phyloP scores from a whole-genome alignment of 768 basidiomycete genomes.

The Xanthoconium purpureum region DNA sequence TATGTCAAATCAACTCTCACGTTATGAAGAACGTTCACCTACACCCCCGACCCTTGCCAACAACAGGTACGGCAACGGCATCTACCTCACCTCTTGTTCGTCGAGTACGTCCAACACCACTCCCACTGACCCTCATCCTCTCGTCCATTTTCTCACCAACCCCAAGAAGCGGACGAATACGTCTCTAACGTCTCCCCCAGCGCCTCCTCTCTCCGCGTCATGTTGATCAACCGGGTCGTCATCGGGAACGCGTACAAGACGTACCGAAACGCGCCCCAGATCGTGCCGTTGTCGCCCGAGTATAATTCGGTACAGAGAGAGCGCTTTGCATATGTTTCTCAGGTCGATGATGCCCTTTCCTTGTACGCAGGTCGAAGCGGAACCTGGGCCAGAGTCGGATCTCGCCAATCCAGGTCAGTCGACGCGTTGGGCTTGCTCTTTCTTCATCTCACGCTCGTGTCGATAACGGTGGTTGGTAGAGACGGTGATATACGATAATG shows the following conservation, averaged over 20 bases:
- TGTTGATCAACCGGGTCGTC: slow-evolving; percentile 10
- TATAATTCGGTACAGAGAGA: slow-evolving; percentile 8
- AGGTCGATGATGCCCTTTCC: not conserved
- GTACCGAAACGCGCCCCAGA: slow-evolving; percentile 9
- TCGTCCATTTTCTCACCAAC: slow-evolving; percentile 3
- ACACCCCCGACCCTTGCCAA: not conserved
- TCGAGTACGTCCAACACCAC: slow-evolving; percentile 9
- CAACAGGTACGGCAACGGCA: slow-evolving; percentile 12
- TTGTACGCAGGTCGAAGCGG: slow-evolving; percentile 9
- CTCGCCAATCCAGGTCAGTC: slow-evolving; percentile 11
- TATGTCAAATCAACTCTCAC: not conserved
- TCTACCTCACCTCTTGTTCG: slow-evolving; percentile 14
- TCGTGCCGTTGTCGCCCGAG: slow-evolving; percentile 1
- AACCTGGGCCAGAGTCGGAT: slow-evolving; percentile 14
- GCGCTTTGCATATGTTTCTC: no score
- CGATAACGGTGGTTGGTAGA: not conserved
- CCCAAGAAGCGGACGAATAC: slow-evolving; percentile 14
- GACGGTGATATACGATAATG: slow-evolving; percentile 14
- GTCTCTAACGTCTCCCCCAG: slow-evolving; percentile 13
- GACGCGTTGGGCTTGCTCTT: no score
- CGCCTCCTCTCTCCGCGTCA: slow-evolving; percentile 8
- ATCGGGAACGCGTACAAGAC: slow-evolving; percentile 11
- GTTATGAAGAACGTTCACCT: not conserved
- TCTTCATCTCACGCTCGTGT: not conserved
- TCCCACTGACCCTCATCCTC: not conserved